Conservation (phyloP, 306 rosid species). For the Dalbergia oliveri region DNA sequence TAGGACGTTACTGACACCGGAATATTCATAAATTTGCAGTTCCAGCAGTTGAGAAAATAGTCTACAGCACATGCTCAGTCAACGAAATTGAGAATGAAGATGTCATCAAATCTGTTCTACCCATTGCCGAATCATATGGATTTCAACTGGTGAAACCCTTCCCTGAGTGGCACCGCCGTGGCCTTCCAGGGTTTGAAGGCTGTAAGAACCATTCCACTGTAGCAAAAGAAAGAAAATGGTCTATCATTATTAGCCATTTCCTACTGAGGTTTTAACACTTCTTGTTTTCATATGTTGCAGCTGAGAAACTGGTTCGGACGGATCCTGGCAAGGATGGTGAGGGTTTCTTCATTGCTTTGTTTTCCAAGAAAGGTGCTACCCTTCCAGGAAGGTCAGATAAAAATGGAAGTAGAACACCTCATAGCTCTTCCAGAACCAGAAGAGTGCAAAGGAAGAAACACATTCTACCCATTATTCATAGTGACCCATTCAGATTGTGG, state of each 20-base stretch:
- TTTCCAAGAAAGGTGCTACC: conserved; percentile 45
- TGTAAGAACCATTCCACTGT: conserved; percentile 53
- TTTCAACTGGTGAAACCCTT: conserved; percentile 66
- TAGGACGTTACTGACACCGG: not conserved
- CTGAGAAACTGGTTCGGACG: conserved; percentile 66
- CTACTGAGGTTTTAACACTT: not conserved
- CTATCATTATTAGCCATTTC: not conserved
- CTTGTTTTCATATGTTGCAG: conserved; percentile 50
- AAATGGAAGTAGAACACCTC: not conserved
- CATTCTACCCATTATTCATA: conserved; percentile 14
- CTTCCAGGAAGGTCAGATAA: not conserved
- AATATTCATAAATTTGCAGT: conserved; percentile 59
- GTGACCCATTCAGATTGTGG: conserved; percentile 55
- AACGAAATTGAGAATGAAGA: conserved; percentile 86
- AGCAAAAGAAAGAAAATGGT: not conserved
- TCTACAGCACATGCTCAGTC: conserved; percentile 87
- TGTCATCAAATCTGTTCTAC: conserved; percentile 69
- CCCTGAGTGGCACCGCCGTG: conserved; percentile 74
- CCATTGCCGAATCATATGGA: conserved; percentile 74
- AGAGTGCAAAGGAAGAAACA: conserved; percentile 30
- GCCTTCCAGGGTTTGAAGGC: conserved; percentile 72
- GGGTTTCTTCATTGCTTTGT: conserved; percentile 89
- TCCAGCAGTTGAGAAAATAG: conserved; percentile 78
- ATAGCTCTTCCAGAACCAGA: not conserved
- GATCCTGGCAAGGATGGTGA: conserved; percentile 79